Evolutionary conservation across 2,329 filamentous ascomycete genomes (phyloP), one percentile per base, ranked within the genome.

Genomic region (Penicillium sclerotigenum): DNA sequence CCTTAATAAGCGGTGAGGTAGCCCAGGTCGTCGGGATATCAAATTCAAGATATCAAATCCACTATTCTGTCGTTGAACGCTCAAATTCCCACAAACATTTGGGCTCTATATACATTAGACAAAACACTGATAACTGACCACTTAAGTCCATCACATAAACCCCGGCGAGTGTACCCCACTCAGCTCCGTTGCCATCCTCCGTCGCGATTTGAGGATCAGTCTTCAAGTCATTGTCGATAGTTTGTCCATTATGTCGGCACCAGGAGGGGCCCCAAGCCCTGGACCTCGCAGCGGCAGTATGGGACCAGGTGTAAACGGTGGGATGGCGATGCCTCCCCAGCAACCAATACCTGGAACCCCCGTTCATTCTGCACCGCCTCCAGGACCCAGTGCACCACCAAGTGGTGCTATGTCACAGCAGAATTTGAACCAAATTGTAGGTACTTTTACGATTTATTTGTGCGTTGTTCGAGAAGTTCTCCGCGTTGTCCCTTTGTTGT

Each of bases 341-440:
- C 78, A 80, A 59, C 77, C 77, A 52, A 72, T 75, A 54, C 73
- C 77, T 61, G 77, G 76, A 40, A 75, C 79, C 57, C 74, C 80
- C 57, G 74, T 81, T 57, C 73, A 78, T 60, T 68, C 73, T 56
- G 59, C 74, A 65, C 73, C 79, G 56, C 70, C 78, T 46, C 74
- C 73, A 5, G 66, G 69, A 6, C 65, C 71, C n/a, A 63, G 68
- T 24, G 69, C 68, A 31, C 68, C 70, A 5, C 67, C 71, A 10
- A 71, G 70, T 51, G 71, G 71, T 38, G 71, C 71, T 14, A 87
- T 91, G 76, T 91, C 88, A 2, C 91, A 93, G 60, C 90, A 95
- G 68, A 96, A 97, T 70, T 75, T 97, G 1, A 97, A 97, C 68
- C 91, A 96, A 66, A 97, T 97, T 75, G 93, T 97, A 82, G 83